These are phyloP conservation scores for Raddia distichophylla DNA, from an alignment of 176 grass and related monocot genomes.

Conservation along the genomic window DNA sequence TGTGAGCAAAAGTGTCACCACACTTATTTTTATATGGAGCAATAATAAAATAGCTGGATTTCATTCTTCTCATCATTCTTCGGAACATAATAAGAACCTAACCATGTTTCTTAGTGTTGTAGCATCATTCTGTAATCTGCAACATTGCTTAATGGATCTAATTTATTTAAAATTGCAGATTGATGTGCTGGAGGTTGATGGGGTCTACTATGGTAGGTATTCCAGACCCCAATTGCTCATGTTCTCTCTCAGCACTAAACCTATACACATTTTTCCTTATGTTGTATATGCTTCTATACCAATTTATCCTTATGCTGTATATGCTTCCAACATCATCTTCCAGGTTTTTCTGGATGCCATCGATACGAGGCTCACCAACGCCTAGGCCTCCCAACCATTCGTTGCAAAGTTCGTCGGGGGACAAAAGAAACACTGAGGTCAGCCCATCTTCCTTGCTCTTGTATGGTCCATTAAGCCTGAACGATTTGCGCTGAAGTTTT, in stretches of 20 bases:
- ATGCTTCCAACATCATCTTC: constrained; percentile 20
- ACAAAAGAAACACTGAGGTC: constrained; percentile 95
- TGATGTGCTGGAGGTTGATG: constrained; percentile 90
- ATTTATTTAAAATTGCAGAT: constrained; percentile 62
- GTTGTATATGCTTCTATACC: background rate
- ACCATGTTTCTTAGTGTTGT: background rate
- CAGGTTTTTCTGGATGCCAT: constrained; percentile 97
- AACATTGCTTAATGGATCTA: constrained; percentile 27
- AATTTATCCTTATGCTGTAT: constrained; percentile 25
- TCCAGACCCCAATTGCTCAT: background rate
- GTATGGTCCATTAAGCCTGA: background rate
- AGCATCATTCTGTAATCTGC: constrained; percentile 5
- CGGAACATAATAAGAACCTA: background rate
- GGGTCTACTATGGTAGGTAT: constrained; percentile 79
- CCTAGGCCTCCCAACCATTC: constrained; percentile 83
- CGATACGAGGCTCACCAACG: constrained; percentile 91
- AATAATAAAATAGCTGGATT: background rate
- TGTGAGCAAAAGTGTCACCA: background rate
- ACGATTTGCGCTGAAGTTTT: background rate
- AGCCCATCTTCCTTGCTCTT: background rate
- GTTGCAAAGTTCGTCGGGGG: constrained; percentile 82
- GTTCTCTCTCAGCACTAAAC: constrained; percentile 14
- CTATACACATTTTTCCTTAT: background rate
- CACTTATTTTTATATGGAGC: background rate
- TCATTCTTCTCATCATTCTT: background rate